Base-by-base conservation (phyloP, 345 rosid genomes). In the Bruguiera sexangula region DNA sequence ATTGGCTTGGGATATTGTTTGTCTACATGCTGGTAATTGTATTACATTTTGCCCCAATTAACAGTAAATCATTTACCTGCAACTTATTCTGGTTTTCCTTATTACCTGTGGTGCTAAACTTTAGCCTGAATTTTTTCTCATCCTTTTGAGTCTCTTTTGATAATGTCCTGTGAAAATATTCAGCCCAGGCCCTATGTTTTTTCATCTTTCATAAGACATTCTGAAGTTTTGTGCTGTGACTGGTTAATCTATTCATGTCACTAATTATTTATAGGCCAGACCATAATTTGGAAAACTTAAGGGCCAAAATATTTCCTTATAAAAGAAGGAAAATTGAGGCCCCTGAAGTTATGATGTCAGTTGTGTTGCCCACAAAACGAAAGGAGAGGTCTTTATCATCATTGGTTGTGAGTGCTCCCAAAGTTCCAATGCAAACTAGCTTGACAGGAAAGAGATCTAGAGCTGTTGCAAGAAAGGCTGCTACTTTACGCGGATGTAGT, bases 321-420 rank as follows among this genome's bases (percentile, higher is more conserved):
- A 92, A 83, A 79, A 79, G 91, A 68, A 89, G 81, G 79, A 95
- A 88, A 63, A 87, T 85, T 70, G 80, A 73, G 78, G 84, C 92
- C 59, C 79, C 90, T 63, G 88, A 87, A 78, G 76, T 81, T 78
- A 81, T 76, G 54, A 82, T 93, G 51, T 80, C 89, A 0, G 73
- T 82, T 75, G 59, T 84, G 68, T 75, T 90, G 73, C 96, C 92
- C 53, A 82, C 86, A 70, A 89, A 87, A 82, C 90, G 98, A 80
- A 95, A 95, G 79, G 99, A 95, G 81, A 85, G 98, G 78, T 95
- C 99, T 37, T 85, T 95, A 75, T 92, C 98, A 50, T 89, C 95
- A 24, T 79, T 95, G 87, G 99, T 90, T 52, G 97, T 95, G 68
- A 85, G 81, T 73, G 78, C 93, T 73, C 97, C 98, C 53, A 86